A percentile compares a stretch with the other conserved stretches of the same genome.
phyloP scores from a whole-genome alignment of 768 basidiomycete species.

The Lyophyllum atratum region DNA sequence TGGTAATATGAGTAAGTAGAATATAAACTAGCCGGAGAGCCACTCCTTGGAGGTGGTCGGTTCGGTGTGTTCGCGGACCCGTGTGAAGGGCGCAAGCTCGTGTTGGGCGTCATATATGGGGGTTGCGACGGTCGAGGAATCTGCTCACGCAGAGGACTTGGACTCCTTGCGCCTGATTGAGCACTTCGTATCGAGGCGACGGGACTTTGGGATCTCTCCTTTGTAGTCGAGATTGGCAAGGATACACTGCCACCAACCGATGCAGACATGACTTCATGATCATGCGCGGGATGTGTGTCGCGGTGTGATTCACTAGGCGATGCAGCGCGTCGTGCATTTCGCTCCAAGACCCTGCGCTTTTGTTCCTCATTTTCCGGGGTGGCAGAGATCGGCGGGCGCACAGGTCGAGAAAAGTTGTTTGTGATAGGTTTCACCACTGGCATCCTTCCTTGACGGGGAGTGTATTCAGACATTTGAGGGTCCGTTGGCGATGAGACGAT shows the following conservation, averaged over 20 bases:
- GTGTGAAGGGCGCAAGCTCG: slow-evolving; percentile 8
- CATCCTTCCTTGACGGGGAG: slow-evolving; percentile 32
- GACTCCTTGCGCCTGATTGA: slow-evolving; percentile 10
- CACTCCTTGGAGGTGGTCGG: slow-evolving; percentile 37
- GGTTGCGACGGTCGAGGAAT: slow-evolving; percentile 4
- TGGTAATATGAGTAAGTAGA: slow-evolving; percentile 71
- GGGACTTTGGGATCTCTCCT: slow-evolving; percentile 1
- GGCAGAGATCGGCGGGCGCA: slow-evolving; percentile 41
- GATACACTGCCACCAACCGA: neutral
- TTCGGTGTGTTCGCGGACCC: slow-evolving; percentile 20
- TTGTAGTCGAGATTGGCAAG: neutral
- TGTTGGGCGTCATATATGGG: slow-evolving; percentile 1
- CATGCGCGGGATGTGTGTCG: neutral
- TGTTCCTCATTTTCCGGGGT: slow-evolving; percentile 41
- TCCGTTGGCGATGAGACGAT: slow-evolving; percentile 50
- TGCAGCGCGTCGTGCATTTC: slow-evolving; percentile 49
- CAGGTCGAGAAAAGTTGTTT: slow-evolving; percentile 67
- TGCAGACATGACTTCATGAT: neutral
- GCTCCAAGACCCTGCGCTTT: slow-evolving; percentile 55
- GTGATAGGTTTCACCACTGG: slow-evolving; percentile 47
- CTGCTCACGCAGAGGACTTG: slow-evolving; percentile 6
- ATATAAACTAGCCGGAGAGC: slow-evolving; percentile 49
- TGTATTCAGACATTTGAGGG: slow-evolving; percentile 16
- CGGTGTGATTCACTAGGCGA: slow-evolving; percentile 25
- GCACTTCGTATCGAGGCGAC: neutral